Evolutionary conservation across 2,329 filamentous ascomycete genomes (phyloP).

Genomic region (Madurella mycetomatis): DNA sequence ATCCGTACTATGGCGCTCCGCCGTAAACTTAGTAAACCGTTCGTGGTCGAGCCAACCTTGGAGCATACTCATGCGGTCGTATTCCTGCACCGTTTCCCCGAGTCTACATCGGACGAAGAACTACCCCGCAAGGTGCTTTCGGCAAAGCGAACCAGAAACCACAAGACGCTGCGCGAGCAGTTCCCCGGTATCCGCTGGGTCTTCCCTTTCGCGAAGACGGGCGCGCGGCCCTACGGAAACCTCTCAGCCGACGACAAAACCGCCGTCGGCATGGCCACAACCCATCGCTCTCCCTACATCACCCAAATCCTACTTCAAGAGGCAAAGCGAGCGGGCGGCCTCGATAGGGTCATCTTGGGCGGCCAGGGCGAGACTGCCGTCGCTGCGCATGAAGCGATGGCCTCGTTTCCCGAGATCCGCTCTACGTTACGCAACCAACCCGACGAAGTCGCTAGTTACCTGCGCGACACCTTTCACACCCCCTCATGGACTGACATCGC

Average conservation of each 20-base stretch:
- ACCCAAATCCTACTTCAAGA: background rate
- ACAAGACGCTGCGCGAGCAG: conserved; percentile 1
- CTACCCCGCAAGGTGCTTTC: conserved; percentile 2
- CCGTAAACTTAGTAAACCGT: background rate
- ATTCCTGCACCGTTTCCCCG: conserved; percentile 9
- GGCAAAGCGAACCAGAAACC: background rate
- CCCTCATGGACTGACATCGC: background rate
- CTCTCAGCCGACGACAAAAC: conserved; percentile 1
- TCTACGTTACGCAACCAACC: background rate
- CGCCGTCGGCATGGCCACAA: background rate
- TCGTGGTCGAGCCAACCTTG: conserved; percentile 1
- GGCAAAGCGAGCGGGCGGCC: background rate
- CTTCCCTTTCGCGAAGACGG: conserved; percentile 5
- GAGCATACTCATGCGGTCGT: conserved; percentile 4
- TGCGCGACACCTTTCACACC: background rate
- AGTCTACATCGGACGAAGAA: background rate
- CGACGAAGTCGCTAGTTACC: background rate
- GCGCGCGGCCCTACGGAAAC: conserved; percentile 2
- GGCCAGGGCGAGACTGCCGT: conserved; percentile 7
- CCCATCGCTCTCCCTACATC: background rate
- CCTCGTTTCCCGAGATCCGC: conserved; percentile 3
- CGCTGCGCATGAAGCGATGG: conserved; percentile 2
- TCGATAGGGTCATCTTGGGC: conserved; percentile 1
- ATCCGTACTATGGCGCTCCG: conserved; percentile 1
- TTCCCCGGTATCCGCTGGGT: conserved; percentile 8